Base-by-base conservation (phyloP, 1,284 basidiomycete genomes). In the Marasmius sp. region DNA sequence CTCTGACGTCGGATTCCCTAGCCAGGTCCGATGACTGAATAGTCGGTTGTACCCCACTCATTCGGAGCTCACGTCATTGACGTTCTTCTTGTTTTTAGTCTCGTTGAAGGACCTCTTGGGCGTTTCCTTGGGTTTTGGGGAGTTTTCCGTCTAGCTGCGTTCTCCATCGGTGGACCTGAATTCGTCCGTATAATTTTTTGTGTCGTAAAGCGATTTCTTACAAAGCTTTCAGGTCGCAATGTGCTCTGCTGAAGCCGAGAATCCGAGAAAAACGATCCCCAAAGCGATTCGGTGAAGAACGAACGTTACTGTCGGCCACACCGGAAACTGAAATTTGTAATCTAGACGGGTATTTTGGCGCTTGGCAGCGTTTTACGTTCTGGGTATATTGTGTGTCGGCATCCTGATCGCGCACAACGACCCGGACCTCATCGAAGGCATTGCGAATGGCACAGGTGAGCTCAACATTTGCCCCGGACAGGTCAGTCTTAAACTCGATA, bases 161-260 rank as follows among this genome's bases (percentile, higher is more conserved):
- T 83, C 74, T 83, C 81, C 16, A 85, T 81, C 72, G 78, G 81
- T 58, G 84, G 84, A 53, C 84, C 83, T 37, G 84, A 86, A 68
- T 82, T 85, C 50, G 80, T 85, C 34, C 2, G 62, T 61, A 3
- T 45, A 16, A 16, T 18, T 45, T 22, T 8, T 48, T 38, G 27
- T 5, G 5, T 49, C 6, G 33, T 20, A 6, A 14, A 54, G 11
- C 14, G 38, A 11, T 18, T 33, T 3, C 9, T 38, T 27, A 48
- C 51, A 10, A 18, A 27, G 20, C 53, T 45, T 16, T 10, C 37
- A 63, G 62, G 62, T 63, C 7, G 80, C 81, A 75, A 59, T 76
- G 56, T 80, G 82, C 22, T 81, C 81, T 0, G 81, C 72, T 18
- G 77, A 79, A 66, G 72, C 74, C 8, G 68, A 76, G 61, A 79